These are phyloP conservation scores for Phytophthora megakarya DNA, from an alignment of 352 stramenopile genomes.

Conservation along the genomic window DNA sequence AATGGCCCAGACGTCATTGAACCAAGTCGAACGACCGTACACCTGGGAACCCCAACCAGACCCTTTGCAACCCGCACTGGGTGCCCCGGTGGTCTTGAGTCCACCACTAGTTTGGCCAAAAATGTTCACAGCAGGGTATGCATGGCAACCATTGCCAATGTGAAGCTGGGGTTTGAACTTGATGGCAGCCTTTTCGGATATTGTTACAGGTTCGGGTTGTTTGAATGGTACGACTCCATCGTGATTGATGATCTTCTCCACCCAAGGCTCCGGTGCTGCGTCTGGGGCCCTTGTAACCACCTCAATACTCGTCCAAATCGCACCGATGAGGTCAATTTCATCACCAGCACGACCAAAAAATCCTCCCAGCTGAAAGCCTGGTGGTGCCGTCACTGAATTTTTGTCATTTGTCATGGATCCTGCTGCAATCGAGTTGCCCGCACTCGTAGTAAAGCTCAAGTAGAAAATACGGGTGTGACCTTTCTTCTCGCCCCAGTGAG, in stretches of 20 bases:
- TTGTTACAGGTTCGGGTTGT: not conserved
- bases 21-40: not conserved
- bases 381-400: not conserved
- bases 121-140: slow-evolving; percentile 6
- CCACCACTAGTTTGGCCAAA: slow-evolving; percentile 1
- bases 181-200: slow-evolving; percentile 3
- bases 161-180: slow-evolving; percentile 7
- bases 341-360: slow-evolving; percentile 19
- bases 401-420: slow-evolving; percentile 8
- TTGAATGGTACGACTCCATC: slow-evolving; percentile 3
- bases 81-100: not conserved
- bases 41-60: slow-evolving; percentile 4
- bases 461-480: slow-evolving; percentile 12
- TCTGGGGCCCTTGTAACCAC: not conserved
- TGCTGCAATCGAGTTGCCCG: slow-evolving; percentile 2
- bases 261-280: not conserved
- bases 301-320: slow-evolving; percentile 16
- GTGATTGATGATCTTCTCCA: not conserved
- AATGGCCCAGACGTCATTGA: not conserved
- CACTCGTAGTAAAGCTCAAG: slow-evolving; percentile 6
- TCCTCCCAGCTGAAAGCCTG: slow-evolving; percentile 8
- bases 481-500: slow-evolving; percentile 8
- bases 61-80: not conserved
- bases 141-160: slow-evolving; percentile 3
- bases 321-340: slow-evolving; percentile 9